Conservation (phyloP, 345 rosid genomes). For the Euphorbia lathyris region DNA sequence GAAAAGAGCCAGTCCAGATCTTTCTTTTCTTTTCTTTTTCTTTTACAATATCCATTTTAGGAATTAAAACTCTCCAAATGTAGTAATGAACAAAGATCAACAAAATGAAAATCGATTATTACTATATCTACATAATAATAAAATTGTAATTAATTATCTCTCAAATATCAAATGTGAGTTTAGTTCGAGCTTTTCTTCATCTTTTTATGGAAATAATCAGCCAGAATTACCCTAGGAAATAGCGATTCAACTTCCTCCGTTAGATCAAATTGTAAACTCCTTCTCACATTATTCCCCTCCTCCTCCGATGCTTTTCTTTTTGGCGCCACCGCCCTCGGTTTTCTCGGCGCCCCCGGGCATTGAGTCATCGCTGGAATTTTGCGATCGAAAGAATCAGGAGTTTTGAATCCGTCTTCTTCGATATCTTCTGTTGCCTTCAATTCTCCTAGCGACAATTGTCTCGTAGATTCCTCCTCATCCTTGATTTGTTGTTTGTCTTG, state of each 20-base stretch:
- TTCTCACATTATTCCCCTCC: not conserved
- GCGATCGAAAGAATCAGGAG: constrained; percentile 25
- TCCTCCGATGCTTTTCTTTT: constrained; percentile 35
- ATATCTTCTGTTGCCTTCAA: not conserved
- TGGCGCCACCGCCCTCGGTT: constrained; percentile 12
- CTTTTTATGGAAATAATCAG: constrained; percentile 22
- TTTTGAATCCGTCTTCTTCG: constrained; percentile 24
- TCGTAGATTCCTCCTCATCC: not conserved
- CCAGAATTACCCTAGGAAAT: constrained; percentile 24
- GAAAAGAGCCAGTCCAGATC: too few relatives aligned
- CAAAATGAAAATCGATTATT: not conserved
- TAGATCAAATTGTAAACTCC: constrained; percentile 36
- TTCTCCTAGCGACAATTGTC: constrained; percentile 1
- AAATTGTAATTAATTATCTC: not conserved
- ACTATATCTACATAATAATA: not conserved
- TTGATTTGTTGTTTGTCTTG: not conserved
- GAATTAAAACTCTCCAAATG: too few relatives aligned
- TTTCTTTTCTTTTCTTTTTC: too few relatives aligned
- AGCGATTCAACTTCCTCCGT: constrained; percentile 44
- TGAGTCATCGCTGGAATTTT: constrained; percentile 17
- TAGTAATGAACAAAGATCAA: not conserved
- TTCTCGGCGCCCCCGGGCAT: constrained; percentile 31
- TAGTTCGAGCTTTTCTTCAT: constrained; percentile 59
- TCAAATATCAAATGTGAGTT: constrained; percentile 10
- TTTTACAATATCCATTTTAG: not conserved